A percentile compares a stretch with the other conserved stretches of the same genome.
Conservation (phyloP, 2,329 filamentous ascomycete genomes). For the Periglandula ipomoeae region DNA sequence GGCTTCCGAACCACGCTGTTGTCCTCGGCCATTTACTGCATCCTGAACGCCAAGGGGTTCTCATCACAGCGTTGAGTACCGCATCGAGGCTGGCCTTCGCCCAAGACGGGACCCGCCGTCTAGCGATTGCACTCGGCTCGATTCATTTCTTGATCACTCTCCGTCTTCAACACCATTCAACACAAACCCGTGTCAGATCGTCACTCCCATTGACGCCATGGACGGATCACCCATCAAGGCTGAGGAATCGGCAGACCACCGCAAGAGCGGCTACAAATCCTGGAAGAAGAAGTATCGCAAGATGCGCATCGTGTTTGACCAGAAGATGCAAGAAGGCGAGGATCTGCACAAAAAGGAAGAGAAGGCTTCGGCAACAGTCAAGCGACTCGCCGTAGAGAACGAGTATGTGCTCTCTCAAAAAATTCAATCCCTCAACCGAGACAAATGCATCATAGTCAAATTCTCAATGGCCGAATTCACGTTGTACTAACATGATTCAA, state of each 20-base stretch:
- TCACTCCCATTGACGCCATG: slow-evolving; percentile 13
- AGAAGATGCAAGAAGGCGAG: slow-evolving; percentile 72
- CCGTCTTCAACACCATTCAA: too few relatives aligned
- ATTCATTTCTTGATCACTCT: not conserved
- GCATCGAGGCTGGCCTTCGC: not conserved
- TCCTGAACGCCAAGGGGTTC: not conserved
- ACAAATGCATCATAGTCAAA: not conserved
- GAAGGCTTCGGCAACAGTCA: slow-evolving; percentile 70
- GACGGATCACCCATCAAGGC: slow-evolving; percentile 29
- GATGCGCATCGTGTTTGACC: slow-evolving; percentile 72
- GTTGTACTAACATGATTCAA: slow-evolving; percentile 9
- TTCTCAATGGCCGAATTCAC: too few relatives aligned
- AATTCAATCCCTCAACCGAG: not conserved
- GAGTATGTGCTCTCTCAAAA: slow-evolving; percentile 52
- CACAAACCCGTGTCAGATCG: too few relatives aligned
- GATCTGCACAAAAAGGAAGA: slow-evolving; percentile 73
- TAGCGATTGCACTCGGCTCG: not conserved
- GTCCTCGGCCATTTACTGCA: not conserved
- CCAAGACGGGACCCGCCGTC: not conserved
- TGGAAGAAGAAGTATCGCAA: slow-evolving; percentile 94
- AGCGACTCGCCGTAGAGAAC: slow-evolving; percentile 80
- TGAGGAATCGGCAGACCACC: slow-evolving; percentile 34
- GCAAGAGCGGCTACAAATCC: slow-evolving; percentile 50
- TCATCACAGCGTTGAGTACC: not conserved
- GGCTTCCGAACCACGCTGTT: not conserved